These are phyloP conservation scores for Leccinum idahoense DNA, from an alignment of 1,284 basidiomycete genomes.

Conservation along the genomic window DNA sequence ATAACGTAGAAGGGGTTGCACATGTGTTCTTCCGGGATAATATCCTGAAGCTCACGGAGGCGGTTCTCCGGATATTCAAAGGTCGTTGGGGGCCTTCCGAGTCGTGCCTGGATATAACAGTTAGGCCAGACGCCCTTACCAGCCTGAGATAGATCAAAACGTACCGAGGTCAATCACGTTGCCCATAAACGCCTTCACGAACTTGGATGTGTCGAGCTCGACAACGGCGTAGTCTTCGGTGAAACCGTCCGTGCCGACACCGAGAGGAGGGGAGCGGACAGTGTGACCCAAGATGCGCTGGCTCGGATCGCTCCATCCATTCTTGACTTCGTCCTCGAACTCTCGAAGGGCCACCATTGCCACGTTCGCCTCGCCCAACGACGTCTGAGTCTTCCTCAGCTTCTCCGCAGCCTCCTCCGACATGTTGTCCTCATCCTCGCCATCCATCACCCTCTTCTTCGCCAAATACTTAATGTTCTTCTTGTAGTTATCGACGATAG, in stretches of 20 bases:
- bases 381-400: not conserved
- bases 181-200: not conserved
- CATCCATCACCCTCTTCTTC: too few species aligned
- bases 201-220: not conserved
- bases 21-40: not conserved
- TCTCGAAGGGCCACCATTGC: too few species aligned
- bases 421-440: too few species aligned
- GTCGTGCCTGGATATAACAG: not conserved
- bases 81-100: too few species aligned
- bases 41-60: not conserved
- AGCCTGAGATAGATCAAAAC: not conserved
- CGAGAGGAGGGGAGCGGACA: not conserved
- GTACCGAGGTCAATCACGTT: not conserved
- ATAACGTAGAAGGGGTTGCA: not conserved
- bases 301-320: not conserved
- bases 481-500: too few species aligned
- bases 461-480: too few species aligned
- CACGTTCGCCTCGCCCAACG: not conserved
- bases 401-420: too few species aligned
- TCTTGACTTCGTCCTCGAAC: not conserved
- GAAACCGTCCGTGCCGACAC: not conserved
- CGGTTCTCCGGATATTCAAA: not conserved
- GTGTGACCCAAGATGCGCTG: not conserved
- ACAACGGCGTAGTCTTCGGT: not conserved
- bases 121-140: not conserved